Evolutionary conservation across 345 rosid genomes (phyloP).

Genomic region (Arabidopsis arenosa): DNA sequence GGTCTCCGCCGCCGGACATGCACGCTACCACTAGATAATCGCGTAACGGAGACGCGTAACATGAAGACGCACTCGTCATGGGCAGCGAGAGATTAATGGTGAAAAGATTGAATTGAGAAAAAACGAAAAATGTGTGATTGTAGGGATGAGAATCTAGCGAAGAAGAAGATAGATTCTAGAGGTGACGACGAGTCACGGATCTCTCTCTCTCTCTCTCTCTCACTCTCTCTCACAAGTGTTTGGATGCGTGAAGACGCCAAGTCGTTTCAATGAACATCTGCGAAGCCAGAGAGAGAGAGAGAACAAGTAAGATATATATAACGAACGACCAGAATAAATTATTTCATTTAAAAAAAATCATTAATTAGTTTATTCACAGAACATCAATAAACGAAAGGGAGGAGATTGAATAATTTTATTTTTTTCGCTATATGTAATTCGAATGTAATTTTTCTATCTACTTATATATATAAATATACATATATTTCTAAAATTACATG

Average conservation of each 20-base stretch:
- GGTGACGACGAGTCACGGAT: conserved; percentile 11
- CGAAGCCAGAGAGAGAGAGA: background rate
- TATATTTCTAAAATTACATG: background rate
- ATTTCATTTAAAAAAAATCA: background rate
- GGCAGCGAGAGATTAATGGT: too few species aligned
- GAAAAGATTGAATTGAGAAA: too few species aligned
- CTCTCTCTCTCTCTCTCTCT: conserved; percentile 4
- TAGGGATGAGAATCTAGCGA: conserved; percentile 21
- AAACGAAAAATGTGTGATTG: conserved; percentile 14
- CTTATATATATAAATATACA: background rate
- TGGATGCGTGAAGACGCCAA: conserved; percentile 17
- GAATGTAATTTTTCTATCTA: background rate
- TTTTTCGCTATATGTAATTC: too few species aligned
- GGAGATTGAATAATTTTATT: too few species aligned
- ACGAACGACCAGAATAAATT: background rate
- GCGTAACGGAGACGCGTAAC: conserved; percentile 31
- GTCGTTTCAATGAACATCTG: background rate
- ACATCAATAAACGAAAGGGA: too few species aligned
- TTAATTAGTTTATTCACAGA: too few species aligned
- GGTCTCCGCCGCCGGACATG: conserved; percentile 23
- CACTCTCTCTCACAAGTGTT: conserved; percentile 4
- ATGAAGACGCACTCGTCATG: conserved; percentile 20
- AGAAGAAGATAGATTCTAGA: conserved; percentile 26
- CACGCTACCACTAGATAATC: conserved; percentile 24
- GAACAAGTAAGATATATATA: background rate